Evolutionary conservation across 495 filamentous ascomycete species (phyloP), one percentile per base, ranked within the genome.

Genomic region (Sordaria brevicollis): DNA sequence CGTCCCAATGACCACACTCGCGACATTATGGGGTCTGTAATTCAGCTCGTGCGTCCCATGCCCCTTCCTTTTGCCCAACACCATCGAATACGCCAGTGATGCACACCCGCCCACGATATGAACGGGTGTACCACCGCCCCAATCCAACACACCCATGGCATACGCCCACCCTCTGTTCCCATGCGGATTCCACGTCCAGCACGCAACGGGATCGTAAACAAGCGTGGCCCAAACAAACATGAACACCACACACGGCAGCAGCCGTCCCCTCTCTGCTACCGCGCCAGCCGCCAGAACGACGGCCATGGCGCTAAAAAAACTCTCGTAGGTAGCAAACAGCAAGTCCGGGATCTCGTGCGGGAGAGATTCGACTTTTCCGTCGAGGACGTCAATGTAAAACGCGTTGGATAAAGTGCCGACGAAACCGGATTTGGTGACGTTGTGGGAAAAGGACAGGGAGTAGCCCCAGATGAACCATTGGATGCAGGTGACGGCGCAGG

Each of bases 381-480:
- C 94, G 37, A 97, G 82, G 11, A 94, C 91, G 79, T 91, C 86
- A 69, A 82, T 88, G 75, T 97, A 90, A n/a, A 92, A 93, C 74
- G 97, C 88, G 81, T 98, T 95, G 38, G 86, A 78, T 15, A 98
- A 81, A 74, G 93, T 84, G 38, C 94, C 94, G 73, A 98, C 92
- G 80, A 86, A 21, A 49, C 41, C 41, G 1, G 41, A 98, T 36
- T 80, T 87, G 38, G 92, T 91, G 9, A 92, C 93, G 3, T 86
- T 82, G 77, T 96, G 92, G n/a, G 92, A 96, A 81, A 97, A 98
- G 38, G 93, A 88, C 35, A 98, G 83, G 5, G 92, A 96, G 78
- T 94, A 97, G 36, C 94, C 94, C 94, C 94, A 97, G 86, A 97
- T 96, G 84, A 97, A 98, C 94, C 94, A 98, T 80, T 97, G 93